These are phyloP conservation scores for Fragaria vesca DNA, from an alignment of 306 rosid genomes.

Conservation along the genomic window DNA sequence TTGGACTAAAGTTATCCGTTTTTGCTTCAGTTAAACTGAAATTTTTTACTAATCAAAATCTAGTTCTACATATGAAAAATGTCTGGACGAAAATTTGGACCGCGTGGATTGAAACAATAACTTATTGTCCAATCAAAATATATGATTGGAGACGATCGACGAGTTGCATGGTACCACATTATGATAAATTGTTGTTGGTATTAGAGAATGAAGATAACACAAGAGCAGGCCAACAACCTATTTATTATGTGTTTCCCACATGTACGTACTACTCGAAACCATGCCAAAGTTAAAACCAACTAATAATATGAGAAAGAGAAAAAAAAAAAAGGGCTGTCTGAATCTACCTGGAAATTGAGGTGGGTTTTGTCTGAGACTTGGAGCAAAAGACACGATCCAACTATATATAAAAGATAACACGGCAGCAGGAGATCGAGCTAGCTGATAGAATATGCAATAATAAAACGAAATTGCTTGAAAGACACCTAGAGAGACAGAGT, in stretches of 20 bases:
- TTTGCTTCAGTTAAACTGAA: not conserved
- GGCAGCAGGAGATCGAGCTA: not conserved
- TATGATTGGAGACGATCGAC: slow-evolving; percentile 21
- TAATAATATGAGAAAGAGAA: too few species aligned
- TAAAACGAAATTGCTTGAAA: not conserved
- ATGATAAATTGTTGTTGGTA: slow-evolving; percentile 30
- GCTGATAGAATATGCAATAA: not conserved
- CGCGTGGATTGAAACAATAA: slow-evolving; percentile 1
- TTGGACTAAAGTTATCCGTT: too few species aligned
- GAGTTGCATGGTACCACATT: slow-evolving; percentile 16
- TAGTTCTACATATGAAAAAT: not conserved
- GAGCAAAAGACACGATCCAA: slow-evolving; percentile 52
- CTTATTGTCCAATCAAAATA: slow-evolving; percentile 22
- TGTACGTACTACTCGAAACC: slow-evolving; percentile 24
- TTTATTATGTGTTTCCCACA: slow-evolving; percentile 38
- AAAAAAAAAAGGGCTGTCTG: slow-evolving; percentile 43
- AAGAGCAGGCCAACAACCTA: slow-evolving; percentile 31
- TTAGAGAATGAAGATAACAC: slow-evolving; percentile 29
- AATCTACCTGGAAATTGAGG: slow-evolving; percentile 94
- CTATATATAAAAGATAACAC: slow-evolving; percentile 14
- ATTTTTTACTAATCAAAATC: not conserved
- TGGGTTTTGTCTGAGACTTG: slow-evolving; percentile 65
- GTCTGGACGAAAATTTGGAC: not conserved
- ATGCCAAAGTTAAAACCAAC: slow-evolving; percentile 21
- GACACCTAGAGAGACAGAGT: slow-evolving; percentile 2